Conservation (phyloP, 2,329 filamentous ascomycete genomes). For the Aspergillus vadensis region DNA sequence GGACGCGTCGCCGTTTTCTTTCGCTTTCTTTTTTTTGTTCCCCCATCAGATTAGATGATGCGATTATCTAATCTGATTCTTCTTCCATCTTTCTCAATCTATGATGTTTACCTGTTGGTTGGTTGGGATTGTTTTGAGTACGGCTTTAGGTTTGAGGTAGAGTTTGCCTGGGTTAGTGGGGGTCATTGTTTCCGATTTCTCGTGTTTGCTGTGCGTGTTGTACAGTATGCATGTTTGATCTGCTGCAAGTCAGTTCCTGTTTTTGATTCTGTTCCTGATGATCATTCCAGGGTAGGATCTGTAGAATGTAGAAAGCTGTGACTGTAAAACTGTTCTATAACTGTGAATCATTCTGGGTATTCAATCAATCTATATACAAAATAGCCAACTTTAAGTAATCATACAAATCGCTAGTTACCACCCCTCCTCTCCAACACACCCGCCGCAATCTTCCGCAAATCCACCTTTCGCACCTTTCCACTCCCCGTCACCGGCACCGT, state of each 20-base stretch:
- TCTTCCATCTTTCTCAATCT: not conserved
- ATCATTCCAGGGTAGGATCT: not conserved
- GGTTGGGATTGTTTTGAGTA: not conserved
- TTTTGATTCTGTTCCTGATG: not conserved
- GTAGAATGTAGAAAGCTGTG: no score
- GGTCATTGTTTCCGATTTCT: not conserved
- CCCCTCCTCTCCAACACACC: conserved; percentile 41
- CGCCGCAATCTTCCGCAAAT: conserved; percentile 53
- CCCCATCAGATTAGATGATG: not conserved
- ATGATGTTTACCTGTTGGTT: not conserved
- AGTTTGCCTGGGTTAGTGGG: not conserved
- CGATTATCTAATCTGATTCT: not conserved
- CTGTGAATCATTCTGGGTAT: not conserved
- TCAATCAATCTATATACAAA: not conserved
- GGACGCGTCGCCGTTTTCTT: not conserved
- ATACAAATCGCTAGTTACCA: not conserved
- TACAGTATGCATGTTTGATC: no score
- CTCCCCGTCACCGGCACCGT: conserved; percentile 69
- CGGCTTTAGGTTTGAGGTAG: not conserved
- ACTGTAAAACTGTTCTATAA: no score
- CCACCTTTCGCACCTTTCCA: conserved; percentile 68
- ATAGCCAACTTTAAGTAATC: not conserved
- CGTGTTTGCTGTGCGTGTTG: not conserved
- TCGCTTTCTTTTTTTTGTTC: not conserved
- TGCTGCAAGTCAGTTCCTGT: not conserved